Percentiles rank a stretch among this genome's conserved stretches.
These are phyloP conservation scores for Yarrowia sp. DNA, from an alignment of 805 yeast genomes.

Conservation along the genomic window DNA sequence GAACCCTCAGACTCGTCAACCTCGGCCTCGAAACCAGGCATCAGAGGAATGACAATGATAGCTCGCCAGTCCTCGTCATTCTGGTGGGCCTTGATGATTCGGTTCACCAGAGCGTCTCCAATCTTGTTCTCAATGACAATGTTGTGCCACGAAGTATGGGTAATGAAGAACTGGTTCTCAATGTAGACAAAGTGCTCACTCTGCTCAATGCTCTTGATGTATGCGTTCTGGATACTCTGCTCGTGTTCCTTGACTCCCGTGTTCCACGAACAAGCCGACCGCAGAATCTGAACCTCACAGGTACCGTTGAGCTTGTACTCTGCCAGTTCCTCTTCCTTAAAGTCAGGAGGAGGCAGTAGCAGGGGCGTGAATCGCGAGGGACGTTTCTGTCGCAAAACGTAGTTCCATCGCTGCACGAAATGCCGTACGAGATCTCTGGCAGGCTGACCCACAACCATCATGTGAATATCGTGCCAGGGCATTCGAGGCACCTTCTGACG, in stretches of 20 bases:
- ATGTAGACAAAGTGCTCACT: constrained; percentile 92
- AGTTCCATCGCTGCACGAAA: constrained; percentile 98
- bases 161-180: constrained; percentile 93
- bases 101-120: constrained; percentile 97
- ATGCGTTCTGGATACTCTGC: constrained; percentile 90
- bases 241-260: constrained; percentile 85
- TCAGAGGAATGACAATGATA: constrained; percentile 85
- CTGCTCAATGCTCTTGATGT: constrained; percentile 85
- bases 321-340: constrained; percentile 72
- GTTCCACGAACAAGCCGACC: constrained; percentile 95
- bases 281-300: constrained; percentile 86
- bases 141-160: constrained; percentile 80
- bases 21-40: constrained; percentile 93
- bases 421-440: constrained; percentile 94
- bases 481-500: constrained; percentile 81
- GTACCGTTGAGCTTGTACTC: constrained; percentile 72
- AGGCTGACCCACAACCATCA: constrained; percentile 91
- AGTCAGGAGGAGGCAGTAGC: constrained; percentile 89
- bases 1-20: constrained; percentile 95
- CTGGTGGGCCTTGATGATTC: constrained; percentile 86
- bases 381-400: constrained; percentile 85
- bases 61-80: constrained; percentile 87
- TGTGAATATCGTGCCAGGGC: constrained; percentile 99
- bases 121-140: constrained; percentile 83
- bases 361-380: constrained; percentile 95